These are phyloP conservation scores for Phytopythium delawarense DNA, from an alignment of 352 stramenopile genomes.

Conservation along the genomic window DNA sequence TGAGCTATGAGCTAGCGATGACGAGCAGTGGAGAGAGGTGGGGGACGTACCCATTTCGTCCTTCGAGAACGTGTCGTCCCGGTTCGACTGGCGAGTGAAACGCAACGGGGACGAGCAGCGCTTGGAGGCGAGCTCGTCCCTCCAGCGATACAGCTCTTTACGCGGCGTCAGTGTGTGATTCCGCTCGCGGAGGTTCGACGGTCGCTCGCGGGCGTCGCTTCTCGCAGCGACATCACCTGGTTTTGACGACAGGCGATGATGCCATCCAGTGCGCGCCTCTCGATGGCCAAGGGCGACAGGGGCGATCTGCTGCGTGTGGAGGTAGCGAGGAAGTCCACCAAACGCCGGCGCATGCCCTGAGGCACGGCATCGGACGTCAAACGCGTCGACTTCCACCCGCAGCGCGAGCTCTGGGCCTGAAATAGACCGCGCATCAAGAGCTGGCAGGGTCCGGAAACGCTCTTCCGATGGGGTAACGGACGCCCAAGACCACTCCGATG, in stretches of 20 bases:
- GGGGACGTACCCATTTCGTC: background rate
- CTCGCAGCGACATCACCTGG: background rate
- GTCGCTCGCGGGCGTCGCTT: background rate
- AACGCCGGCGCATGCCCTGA: background rate
- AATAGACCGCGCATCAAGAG: background rate
- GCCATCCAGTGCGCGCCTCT: background rate
- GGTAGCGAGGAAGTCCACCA: too few relatives aligned
- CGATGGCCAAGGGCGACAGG: too few relatives aligned
- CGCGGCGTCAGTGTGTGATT: too few relatives aligned
- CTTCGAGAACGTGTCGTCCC: too few relatives aligned
- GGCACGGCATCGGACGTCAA: background rate
- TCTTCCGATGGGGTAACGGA: background rate
- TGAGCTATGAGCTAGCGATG: too few relatives aligned
- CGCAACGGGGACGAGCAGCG: background rate
- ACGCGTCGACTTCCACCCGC: background rate
- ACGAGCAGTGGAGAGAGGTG: too few relatives aligned
- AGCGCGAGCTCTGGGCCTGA: background rate
- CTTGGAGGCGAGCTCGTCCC: background rate
- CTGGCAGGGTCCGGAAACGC: background rate
- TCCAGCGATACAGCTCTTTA: too few relatives aligned
- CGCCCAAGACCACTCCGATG: background rate
- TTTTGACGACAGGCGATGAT: background rate
- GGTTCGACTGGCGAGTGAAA: background rate
- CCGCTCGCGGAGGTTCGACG: background rate
- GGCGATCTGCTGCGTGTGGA: too few relatives aligned